These are phyloP conservation scores for Cryptococcus jaspeensis DNA, from an alignment of 1,284 basidiomycete species.

Conservation along the genomic window DNA sequence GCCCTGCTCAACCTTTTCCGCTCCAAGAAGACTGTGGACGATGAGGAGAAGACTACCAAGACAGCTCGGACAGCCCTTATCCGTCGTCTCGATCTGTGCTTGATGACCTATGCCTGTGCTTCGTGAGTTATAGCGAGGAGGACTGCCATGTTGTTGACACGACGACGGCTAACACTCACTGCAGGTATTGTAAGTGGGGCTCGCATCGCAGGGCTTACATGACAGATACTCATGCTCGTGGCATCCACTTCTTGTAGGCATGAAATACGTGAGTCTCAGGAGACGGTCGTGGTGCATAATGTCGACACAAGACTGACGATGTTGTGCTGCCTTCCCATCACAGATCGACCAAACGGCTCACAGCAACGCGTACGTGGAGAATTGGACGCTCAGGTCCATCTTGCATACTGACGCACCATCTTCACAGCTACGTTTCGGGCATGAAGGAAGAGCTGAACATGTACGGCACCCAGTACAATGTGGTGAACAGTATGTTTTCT, in stretches of 20 bases:
- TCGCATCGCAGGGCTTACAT: too few species aligned
- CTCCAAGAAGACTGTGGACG: too few species aligned
- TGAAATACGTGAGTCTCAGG: conserved; percentile 6
- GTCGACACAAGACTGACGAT: too few species aligned
- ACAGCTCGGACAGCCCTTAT: conserved; percentile 1
- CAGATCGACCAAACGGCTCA: conserved; percentile 11
- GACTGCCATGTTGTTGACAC: too few species aligned
- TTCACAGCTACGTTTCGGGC: conserved; percentile 4
- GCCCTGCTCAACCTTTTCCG: too few species aligned
- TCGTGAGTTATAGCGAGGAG: conserved; percentile 8
- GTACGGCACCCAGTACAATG: conserved; percentile 6
- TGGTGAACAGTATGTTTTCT: conserved; percentile 4
- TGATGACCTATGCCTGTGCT: conserved; percentile 8
- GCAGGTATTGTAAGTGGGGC: too few species aligned
- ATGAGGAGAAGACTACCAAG: background rate
- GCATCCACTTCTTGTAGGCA: too few species aligned
- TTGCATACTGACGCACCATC: background rate
- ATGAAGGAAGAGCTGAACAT: conserved; percentile 10
- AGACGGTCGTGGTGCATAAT: background rate
- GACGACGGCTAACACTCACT: background rate
- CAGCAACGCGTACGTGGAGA: conserved; percentile 6
- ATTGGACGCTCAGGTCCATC: background rate
- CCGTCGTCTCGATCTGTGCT: conserved; percentile 4
- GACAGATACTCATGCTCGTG: too few species aligned
- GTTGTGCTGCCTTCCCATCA: background rate